Base-by-base conservation (phyloP, 768 basidiomycete species). In the Lentinula lateritia region DNA sequence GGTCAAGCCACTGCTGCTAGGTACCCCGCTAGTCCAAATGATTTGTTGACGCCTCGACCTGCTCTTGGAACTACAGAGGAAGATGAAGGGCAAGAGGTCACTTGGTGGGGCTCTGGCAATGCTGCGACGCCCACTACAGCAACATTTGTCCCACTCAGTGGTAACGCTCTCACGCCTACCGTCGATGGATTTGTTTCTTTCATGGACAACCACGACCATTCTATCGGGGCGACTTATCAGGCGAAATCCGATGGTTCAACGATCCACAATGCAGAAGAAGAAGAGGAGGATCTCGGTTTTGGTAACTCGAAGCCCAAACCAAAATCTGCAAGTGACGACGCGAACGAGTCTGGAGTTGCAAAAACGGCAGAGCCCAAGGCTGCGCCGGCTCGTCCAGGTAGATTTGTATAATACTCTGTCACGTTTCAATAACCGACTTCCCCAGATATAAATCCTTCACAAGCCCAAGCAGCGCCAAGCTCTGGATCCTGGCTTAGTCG, bases 211-310 rank as follows among this genome's bases (percentile, higher is more conserved):
- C 72, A 80, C 39, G 70, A 80, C 9, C 79, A 82, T 38, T 73
- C 81, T 3, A 71, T 79, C 41, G 70, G 69, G 0, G 62, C 71
- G 16, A 62, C 70, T 18, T 59, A 66, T 12, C 65, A 50, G 58
- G 54, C 45, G 38, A 53, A 32, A 41, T 36, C 48, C 45, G 38
- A 18, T 57, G 23, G 23, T 23, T 23, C 23, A 23, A 1, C 23
- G 23, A 32, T 64, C 50, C 52, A 58, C 60, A 8, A 61, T 65
- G 61, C 62, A 56, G 72, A 78, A 7, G 85, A 85, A 7, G 90
- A 90, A 1, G 87, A 87, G 0, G 94, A 96, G 48, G 94, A 97
- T 69, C 81, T 99, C 55, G 97, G 97, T 0, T 81, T 98, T 63
- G 93, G 95, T 2, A 99, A 98, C 69, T 78, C 74, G 13, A 80